A percentile compares a stretch with the other conserved stretches of the same genome.
phyloP scores from a whole-genome alignment of 768 basidiomycete genomes.

The Amanita pseudoporphyria region DNA sequence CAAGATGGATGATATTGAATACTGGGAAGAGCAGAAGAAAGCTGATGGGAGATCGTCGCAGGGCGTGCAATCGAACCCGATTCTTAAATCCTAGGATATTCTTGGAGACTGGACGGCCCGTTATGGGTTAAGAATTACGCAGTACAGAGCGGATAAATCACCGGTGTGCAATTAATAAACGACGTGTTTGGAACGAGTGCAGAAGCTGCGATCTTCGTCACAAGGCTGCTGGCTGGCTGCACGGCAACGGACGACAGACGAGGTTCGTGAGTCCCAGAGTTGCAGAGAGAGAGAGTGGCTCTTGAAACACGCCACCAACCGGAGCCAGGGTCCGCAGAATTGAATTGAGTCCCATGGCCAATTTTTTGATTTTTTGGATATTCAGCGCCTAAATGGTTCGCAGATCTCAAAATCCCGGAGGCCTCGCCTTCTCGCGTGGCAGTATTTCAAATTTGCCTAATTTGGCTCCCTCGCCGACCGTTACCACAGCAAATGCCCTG shows the following conservation, averaged over 20 bases:
- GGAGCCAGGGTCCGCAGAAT: conserved; percentile 12
- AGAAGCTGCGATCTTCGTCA: conserved; percentile 7
- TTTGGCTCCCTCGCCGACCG: not conserved
- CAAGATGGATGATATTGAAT: conserved; percentile 1
- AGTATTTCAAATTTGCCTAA: conserved; percentile 1
- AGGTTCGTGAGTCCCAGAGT: not conserved
- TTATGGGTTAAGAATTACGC: conserved; percentile 1
- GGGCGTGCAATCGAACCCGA: conserved; percentile 10
- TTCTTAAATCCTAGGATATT: conserved; percentile 9
- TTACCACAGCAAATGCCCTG: not conserved
- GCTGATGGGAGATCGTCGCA: conserved; percentile 24
- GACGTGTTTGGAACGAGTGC: conserved; percentile 6
- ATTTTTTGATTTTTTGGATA: not conserved
- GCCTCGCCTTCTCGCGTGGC: conserved; percentile 6
- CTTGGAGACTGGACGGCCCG: not conserved
- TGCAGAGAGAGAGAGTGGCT: not conserved
- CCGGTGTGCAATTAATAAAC: not conserved
- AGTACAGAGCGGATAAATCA: conserved; percentile 1
- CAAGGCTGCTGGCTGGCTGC: not conserved
- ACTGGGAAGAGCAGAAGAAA: conserved; percentile 2
- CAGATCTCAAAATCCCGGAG: conserved; percentile 3
- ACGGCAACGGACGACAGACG: not conserved
- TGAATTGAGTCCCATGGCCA: conserved; percentile 4
- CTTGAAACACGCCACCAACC: conserved; percentile 1
- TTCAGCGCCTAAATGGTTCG: conserved; percentile 13